Conservation (phyloP, 768 basidiomycete genomes). For the Cantharellus cinnabarinus region DNA sequence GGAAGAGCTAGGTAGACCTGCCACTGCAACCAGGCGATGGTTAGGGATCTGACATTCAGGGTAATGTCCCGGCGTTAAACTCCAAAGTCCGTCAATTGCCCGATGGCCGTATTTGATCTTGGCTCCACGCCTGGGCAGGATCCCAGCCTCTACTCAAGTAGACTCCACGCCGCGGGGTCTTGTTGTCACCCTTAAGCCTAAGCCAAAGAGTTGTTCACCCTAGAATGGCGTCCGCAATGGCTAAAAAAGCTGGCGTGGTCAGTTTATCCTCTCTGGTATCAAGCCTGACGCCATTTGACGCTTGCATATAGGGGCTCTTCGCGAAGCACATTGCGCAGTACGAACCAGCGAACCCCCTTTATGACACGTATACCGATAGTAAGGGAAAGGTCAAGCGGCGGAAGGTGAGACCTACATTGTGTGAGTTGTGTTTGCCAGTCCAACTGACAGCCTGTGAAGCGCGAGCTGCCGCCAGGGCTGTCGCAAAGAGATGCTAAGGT, state of each 20-base stretch:
- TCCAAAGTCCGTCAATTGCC: no score
- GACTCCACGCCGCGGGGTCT: no score
- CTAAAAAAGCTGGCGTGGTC: not conserved
- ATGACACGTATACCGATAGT: slow-evolving; percentile 38
- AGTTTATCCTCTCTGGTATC: not conserved
- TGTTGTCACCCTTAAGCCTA: no score
- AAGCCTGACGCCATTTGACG: not conserved
- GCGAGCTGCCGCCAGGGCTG: slow-evolving; percentile 53
- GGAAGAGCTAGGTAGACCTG: no score
- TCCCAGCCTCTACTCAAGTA: no score
- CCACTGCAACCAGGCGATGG: no score
- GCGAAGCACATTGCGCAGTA: slow-evolving; percentile 44
- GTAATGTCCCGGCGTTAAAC: no score
- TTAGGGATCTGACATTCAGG: no score
- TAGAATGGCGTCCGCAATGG: not conserved
- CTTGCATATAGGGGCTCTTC: slow-evolving; percentile 27
- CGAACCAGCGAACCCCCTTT: slow-evolving; percentile 51
- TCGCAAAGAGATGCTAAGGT: slow-evolving; percentile 56
- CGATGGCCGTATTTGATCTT: no score
- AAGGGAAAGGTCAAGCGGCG: slow-evolving; percentile 35
- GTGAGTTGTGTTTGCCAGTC: not conserved
- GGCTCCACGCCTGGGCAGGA: no score
- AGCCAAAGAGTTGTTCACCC: no score
- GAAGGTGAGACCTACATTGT: slow-evolving; percentile 25
- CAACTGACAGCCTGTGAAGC: slow-evolving; percentile 19